These are phyloP conservation scores for Fusarium duplospermum DNA, from an alignment of 2,329 filamentous ascomycete species.

Conservation along the genomic window DNA sequence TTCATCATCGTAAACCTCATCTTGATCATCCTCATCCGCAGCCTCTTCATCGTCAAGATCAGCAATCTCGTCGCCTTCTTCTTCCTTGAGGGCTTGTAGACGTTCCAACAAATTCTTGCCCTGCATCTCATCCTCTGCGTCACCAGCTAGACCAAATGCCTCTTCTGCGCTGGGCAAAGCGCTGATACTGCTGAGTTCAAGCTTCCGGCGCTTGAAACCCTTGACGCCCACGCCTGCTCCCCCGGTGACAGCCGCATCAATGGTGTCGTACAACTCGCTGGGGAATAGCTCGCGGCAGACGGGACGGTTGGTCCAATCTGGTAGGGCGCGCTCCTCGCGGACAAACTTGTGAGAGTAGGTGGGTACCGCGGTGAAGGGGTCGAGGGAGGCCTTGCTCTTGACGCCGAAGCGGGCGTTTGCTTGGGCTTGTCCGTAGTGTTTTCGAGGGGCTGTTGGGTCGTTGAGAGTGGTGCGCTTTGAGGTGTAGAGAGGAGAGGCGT, in stretches of 20 bases:
- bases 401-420: slow-evolving; percentile 67
- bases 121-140: slow-evolving; percentile 42
- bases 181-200: slow-evolving; percentile 61
- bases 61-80: slow-evolving; percentile 61
- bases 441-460: slow-evolving; percentile 55
- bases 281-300: slow-evolving; percentile 67
- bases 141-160: slow-evolving; percentile 56
- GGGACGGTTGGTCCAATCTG: slow-evolving; percentile 63
- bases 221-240: slow-evolving; percentile 39
- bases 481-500: slow-evolving; percentile 67
- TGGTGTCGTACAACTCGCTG: slow-evolving; percentile 64
- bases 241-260: slow-evolving; percentile 57
- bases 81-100: slow-evolving; percentile 60
- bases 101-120: slow-evolving; percentile 56
- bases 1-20: slow-evolving; percentile 66
- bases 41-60: slow-evolving; percentile 65
- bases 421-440: slow-evolving; percentile 68
- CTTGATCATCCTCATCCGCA: slow-evolving; percentile 58
- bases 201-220: slow-evolving; percentile 55
- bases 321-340: slow-evolving; percentile 63
- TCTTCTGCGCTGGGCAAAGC: slow-evolving; percentile 63
- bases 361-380: slow-evolving; percentile 70
- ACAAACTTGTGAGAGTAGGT: slow-evolving; percentile 68
- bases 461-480: slow-evolving; percentile 59
- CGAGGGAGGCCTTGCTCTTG: slow-evolving; percentile 65